These are phyloP conservation scores for Stagonosporopsis tanaceti DNA, from an alignment of 2,329 filamentous ascomycete genomes.

Conservation along the genomic window DNA sequence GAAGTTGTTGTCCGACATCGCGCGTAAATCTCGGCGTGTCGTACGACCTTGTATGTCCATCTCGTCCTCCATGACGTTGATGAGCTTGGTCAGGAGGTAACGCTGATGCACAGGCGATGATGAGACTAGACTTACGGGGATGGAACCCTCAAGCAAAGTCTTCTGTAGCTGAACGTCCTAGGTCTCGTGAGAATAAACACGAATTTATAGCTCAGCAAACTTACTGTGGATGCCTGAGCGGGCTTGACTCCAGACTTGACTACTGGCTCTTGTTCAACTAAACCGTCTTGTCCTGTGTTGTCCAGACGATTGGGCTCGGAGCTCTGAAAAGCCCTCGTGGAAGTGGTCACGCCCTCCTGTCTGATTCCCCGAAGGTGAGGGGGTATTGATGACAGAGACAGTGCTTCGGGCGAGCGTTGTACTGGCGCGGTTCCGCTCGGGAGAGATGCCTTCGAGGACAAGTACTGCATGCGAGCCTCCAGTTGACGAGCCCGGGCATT, in stretches of 20 bases:
- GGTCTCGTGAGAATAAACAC: neutral
- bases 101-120: neutral
- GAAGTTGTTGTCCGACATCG: slow-evolving; percentile 19
- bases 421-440: too few species aligned
- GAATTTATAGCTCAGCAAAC: neutral
- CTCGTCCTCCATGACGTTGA: slow-evolving; percentile 23
- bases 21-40: slow-evolving; percentile 10
- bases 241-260: neutral
- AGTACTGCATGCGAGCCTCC: neutral
- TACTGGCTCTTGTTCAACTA: neutral
- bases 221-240: neutral
- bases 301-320: neutral
- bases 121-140: neutral
- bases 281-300: neutral
- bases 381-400: neutral
- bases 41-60: slow-evolving; percentile 18
- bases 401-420: neutral
- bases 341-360: neutral
- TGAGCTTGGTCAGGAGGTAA: slow-evolving; percentile 8
- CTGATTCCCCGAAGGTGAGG: neutral
- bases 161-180: slow-evolving; percentile 2
- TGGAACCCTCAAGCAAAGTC: neutral
- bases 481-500: slow-evolving; percentile 1
- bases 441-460: neutral
- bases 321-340: too few species aligned